Evolutionary conservation across 352 stramenopile species (phyloP).

Genomic region (Phytophthora capsici): DNA sequence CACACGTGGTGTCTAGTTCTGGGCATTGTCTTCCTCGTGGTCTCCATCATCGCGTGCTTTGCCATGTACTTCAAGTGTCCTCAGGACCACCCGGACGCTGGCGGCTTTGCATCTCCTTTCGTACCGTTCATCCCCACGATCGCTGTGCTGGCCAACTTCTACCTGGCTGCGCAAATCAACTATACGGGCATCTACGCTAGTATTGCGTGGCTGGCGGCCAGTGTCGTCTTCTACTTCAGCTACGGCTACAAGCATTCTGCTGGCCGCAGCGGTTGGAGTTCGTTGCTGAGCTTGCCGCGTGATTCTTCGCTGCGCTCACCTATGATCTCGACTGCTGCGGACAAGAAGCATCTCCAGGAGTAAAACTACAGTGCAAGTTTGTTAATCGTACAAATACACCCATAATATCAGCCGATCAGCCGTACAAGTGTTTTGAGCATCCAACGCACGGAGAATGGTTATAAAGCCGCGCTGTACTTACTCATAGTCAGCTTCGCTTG

Average conservation of each 20-base stretch:
- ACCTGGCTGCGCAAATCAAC: slow-evolving; percentile 69
- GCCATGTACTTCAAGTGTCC: slow-evolving; percentile 68
- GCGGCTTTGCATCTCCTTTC: slow-evolving; percentile 60
- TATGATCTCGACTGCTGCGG: slow-evolving; percentile 47
- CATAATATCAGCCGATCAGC: slow-evolving; percentile 4
- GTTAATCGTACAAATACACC: slow-evolving; percentile 27
- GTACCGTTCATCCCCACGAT: slow-evolving; percentile 71
- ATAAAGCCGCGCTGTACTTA: slow-evolving; percentile 7
- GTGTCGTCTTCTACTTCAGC: slow-evolving; percentile 75
- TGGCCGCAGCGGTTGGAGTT: slow-evolving; percentile 65
- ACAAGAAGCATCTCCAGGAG: slow-evolving; percentile 54
- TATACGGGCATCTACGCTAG: slow-evolving; percentile 58
- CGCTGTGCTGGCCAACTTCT: slow-evolving; percentile 72
- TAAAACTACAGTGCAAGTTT: slow-evolving; percentile 22
- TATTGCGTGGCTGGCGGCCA: slow-evolving; percentile 60
- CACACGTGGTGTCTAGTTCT: slow-evolving; percentile 42
- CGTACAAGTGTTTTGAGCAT: neutral
- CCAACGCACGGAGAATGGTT: too few relatives aligned
- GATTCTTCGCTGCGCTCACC: slow-evolving; percentile 54
- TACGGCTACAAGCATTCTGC: slow-evolving; percentile 79
- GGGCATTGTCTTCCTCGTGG: slow-evolving; percentile 56
- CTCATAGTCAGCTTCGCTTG: slow-evolving; percentile 5
- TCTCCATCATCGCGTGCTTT: slow-evolving; percentile 35
- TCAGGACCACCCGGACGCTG: slow-evolving; percentile 49
- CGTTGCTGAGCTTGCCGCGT: slow-evolving; percentile 54